Evolutionary conservation across 2,329 filamentous ascomycete species (phyloP).

Genomic region (Claviceps arundinis): DNA sequence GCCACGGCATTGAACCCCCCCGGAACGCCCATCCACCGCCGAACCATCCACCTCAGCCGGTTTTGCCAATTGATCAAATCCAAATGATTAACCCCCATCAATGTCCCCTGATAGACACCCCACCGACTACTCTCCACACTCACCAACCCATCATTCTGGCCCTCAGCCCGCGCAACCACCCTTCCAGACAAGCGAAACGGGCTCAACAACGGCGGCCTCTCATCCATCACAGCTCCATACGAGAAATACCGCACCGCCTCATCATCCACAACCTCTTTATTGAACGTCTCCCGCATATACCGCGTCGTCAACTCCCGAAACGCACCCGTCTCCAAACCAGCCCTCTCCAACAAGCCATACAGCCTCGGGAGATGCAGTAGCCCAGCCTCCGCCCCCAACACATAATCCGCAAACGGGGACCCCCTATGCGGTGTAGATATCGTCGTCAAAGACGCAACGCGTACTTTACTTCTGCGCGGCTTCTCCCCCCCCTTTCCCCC

Average conservation of each 20-base stretch:
- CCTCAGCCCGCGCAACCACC: conserved; percentile 38
- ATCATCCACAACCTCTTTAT: conserved; percentile 40
- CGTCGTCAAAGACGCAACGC: conserved; percentile 39
- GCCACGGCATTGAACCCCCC: conserved; percentile 53
- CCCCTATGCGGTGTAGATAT: conserved; percentile 43
- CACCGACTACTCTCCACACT: conserved; percentile 50
- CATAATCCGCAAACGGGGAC: conserved; percentile 40
- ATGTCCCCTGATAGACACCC: conserved; percentile 51
- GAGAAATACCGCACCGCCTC: conserved; percentile 45
- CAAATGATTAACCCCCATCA: conserved; percentile 48
- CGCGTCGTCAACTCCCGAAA: conserved; percentile 46
- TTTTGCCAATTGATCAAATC: conserved; percentile 60
- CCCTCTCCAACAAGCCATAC: conserved; percentile 35
- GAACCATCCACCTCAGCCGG: conserved; percentile 38
- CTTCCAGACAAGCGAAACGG: conserved; percentile 41
- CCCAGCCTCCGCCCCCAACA: conserved; percentile 27
- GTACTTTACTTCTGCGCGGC: not conserved
- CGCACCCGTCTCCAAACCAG: conserved; percentile 44
- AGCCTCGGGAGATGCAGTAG: conserved; percentile 37
- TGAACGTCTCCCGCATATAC: conserved; percentile 48
- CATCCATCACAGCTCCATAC: conserved; percentile 39
- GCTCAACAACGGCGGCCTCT: conserved; percentile 45
- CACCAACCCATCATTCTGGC: conserved; percentile 53
- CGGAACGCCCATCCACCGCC: conserved; percentile 38
- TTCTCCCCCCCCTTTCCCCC: no score